phyloP scores from a whole-genome alignment of 768 basidiomycete genomes.

The Coprinopsis sp. region DNA sequence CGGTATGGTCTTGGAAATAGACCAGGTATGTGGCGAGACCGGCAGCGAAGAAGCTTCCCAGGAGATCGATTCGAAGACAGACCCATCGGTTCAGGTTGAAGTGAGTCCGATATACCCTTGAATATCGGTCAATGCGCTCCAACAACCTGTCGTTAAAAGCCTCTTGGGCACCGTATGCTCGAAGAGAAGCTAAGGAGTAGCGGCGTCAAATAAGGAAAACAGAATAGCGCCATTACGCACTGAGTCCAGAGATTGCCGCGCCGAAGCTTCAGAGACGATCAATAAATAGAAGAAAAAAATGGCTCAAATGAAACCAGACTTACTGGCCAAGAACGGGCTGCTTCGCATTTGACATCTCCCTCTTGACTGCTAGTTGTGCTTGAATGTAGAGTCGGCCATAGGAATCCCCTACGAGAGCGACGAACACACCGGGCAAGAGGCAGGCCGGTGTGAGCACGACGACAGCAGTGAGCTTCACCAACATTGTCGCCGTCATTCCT shows the following conservation, averaged over 20 bases:
- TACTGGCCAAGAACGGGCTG: conserved; percentile 45
- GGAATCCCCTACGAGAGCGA: conserved; percentile 14
- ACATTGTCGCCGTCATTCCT: conserved; percentile 30
- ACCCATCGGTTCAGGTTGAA: conserved; percentile 46
- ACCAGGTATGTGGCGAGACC: conserved; percentile 49
- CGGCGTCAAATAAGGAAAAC: background rate
- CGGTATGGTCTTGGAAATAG: conserved; percentile 36
- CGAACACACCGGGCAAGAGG: conserved; percentile 23
- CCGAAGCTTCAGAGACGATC: conserved; percentile 34
- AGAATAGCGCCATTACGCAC: conserved; percentile 25
- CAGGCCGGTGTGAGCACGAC: conserved; percentile 40
- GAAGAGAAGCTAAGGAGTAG: conserved; percentile 38
- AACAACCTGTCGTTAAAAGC: conserved; percentile 39
- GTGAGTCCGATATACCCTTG: conserved; percentile 39
- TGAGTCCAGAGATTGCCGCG: conserved; percentile 52
- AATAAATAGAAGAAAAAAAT: background rate
- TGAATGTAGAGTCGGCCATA: conserved; percentile 36
- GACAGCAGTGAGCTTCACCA: conserved; percentile 39
- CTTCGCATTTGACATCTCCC: conserved; percentile 40
- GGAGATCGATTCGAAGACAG: conserved; percentile 49
- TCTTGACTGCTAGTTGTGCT: conserved; percentile 42
- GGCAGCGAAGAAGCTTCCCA: conserved; percentile 51
- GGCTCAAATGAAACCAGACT: conserved; percentile 14
- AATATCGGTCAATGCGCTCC: conserved; percentile 49
- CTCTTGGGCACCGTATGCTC: conserved; percentile 57